Base-by-base conservation (phyloP, 148 eudicot genomes). In the Euryodendron excelsum region DNA sequence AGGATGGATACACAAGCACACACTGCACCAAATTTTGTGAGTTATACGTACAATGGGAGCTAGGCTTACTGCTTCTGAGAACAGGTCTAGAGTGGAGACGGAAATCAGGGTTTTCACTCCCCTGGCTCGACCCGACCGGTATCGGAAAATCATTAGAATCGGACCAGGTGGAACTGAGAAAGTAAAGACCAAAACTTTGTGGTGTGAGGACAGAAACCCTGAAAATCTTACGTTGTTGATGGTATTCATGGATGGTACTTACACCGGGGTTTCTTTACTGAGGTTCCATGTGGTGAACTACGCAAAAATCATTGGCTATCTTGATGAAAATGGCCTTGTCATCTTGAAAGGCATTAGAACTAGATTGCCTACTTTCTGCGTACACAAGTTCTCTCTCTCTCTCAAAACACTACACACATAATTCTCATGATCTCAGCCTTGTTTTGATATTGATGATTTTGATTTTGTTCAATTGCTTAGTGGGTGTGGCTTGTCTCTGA, bases 261-360 rank as follows among this genome's bases (percentile, higher is more conserved):
- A 75, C 36, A 37, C 34, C 1, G 69, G 69, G 25, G n/a, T 17
- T 23, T 39, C 52, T 45, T 59, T 60, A 3, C 48, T 75, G 55
- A 20, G 31, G 48, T 61, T 59, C 23, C 39, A 60, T 10, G 69
- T 75, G 68, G 69, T 75, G 69, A 61, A 41, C 15, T 75, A 45
- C 55, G 69, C 78, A 75, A 75, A 61, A 75, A 75, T 75, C 78
- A 13, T 61, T 75, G 68, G 69, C 69, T 75, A 60, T 75, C n/a
- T 75, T 75, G 55, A 75, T 39, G 77, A 74, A 17, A 39, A 39
- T 25, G 77, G 77, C 36, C 67, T 56, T 36, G 50, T 74, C 10
- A 13, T 37, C 27, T 37, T 74, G 33, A 59, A 59, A 41, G 50
- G 67, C 33, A 4, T 61, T 34, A 37, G 66, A 41, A n/a, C 23